A percentile compares a stretch with the other conserved stretches of the same genome.
Evolutionary conservation across 2,329 filamentous ascomycete species (phyloP).

Genomic region (Aspergillus japonicus): DNA sequence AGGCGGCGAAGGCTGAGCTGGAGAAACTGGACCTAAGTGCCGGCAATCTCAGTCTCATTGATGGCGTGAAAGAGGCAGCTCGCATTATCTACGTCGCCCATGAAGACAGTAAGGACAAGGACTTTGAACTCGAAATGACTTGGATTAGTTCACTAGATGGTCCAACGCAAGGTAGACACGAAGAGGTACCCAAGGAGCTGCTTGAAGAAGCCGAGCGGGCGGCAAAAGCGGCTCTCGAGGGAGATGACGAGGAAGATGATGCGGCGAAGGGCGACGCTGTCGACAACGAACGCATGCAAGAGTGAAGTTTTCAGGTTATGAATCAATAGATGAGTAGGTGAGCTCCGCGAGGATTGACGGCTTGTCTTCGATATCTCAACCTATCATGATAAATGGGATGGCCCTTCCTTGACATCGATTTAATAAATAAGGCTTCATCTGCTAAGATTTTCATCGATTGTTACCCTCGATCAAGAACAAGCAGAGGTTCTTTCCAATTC

Average conservation of each 20-base stretch:
- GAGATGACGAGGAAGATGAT: conserved; percentile 79
- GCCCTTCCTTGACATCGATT: not conserved
- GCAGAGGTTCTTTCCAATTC: not conserved
- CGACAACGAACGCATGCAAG: conserved; percentile 80
- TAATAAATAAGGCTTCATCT: not conserved
- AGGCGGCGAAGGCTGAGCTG: conserved; percentile 95
- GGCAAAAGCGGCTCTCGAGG: conserved; percentile 86
- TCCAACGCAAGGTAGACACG: conserved; percentile 87
- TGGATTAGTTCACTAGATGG: conserved; percentile 87
- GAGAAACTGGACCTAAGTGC: conserved; percentile 91
- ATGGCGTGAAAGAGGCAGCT: conserved; percentile 94
- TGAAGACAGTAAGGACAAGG: conserved; percentile 99
- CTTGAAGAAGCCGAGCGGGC: conserved; percentile 88
- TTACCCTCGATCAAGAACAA: not conserved
- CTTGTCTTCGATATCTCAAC: not conserved
- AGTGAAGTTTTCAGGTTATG: conserved; percentile 50
- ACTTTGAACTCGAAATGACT: conserved; percentile 98
- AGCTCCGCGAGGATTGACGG: not conserved
- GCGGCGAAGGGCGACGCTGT: conserved; percentile 57
- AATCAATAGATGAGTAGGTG: not conserved
- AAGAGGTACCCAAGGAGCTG: conserved; percentile 89
- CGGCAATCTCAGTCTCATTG: conserved; percentile 72
- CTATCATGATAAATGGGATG: not conserved
- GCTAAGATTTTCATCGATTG: not conserved
- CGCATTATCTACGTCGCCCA: conserved; percentile 96